Evolutionary conservation across 257 asterid species (phyloP).

Genomic region (Solanum corneliomulleri): DNA sequence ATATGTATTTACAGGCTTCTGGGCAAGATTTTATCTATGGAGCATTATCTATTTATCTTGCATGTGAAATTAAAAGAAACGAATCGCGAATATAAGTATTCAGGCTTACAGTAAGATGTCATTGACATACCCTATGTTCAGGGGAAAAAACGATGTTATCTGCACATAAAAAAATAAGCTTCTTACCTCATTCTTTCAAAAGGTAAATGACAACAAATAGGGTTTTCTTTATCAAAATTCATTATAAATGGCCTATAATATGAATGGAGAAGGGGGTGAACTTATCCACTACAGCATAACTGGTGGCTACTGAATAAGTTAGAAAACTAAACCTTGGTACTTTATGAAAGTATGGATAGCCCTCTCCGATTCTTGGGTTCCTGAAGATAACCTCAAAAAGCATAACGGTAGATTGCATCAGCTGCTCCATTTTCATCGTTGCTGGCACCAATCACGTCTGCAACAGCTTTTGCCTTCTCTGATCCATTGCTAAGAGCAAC

Average conservation of each 20-base stretch:
- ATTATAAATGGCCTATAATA: neutral
- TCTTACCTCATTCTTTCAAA: neutral
- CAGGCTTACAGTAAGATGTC: neutral
- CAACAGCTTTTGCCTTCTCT: constrained; percentile 79
- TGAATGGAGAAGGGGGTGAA: neutral
- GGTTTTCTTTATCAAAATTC: neutral
- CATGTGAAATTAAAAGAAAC: neutral
- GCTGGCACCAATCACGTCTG: constrained; percentile 76
- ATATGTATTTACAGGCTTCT: neutral
- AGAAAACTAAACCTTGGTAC: neutral
- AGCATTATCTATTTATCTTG: neutral
- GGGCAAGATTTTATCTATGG: neutral
- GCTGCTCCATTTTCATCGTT: constrained; percentile 97
- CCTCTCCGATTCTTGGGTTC: neutral
- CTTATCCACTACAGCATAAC: neutral
- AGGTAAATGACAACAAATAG: neutral
- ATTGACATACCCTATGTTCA: neutral
- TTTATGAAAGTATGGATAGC: neutral
- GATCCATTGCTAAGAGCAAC: constrained; percentile 88
- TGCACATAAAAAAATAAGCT: neutral
- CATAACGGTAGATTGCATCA: constrained; percentile 86
- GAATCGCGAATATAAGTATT: neutral
- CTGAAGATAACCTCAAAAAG: constrained; percentile 38
- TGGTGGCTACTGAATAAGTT: neutral
- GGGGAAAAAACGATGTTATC: neutral